Evolutionary conservation across 1,284 basidiomycete species (phyloP).

Genomic region (Malassezia slooffiae): DNA sequence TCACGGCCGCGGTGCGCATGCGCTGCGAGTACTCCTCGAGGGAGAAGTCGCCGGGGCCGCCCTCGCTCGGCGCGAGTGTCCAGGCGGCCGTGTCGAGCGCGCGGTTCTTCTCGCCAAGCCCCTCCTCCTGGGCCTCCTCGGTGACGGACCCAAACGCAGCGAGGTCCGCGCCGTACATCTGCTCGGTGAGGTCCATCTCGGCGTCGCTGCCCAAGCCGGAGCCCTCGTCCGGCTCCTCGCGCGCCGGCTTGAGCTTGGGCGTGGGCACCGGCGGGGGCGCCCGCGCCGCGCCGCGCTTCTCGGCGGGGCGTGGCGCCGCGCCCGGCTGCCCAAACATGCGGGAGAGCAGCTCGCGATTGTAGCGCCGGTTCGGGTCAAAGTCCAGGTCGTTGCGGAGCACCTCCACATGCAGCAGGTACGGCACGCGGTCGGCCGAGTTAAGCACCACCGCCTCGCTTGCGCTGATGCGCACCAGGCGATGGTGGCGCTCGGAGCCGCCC

Average conservation of each 20-base stretch:
- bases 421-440: slow-evolving; percentile 92
- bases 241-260: background rate
- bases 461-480: slow-evolving; percentile 90
- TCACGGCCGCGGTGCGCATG: slow-evolving; percentile 94
- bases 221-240: background rate
- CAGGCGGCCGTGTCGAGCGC: slow-evolving; percentile 38
- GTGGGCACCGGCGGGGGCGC: background rate
- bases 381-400: slow-evolving; percentile 82
- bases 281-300: background rate
- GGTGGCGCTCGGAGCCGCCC: slow-evolving; percentile 60
- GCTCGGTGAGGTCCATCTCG: slow-evolving; percentile 43
- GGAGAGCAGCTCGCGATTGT: slow-evolving; percentile 69
- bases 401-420: slow-evolving; percentile 85
- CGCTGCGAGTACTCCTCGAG: slow-evolving; percentile 93
- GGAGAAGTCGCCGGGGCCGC: slow-evolving; percentile 22
- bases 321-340: slow-evolving; percentile 68
- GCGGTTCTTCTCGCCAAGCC: slow-evolving; percentile 30
- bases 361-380: slow-evolving; percentile 73
- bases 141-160: slow-evolving; percentile 32
- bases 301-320: slow-evolving; percentile 43
- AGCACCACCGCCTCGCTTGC: slow-evolving; percentile 95
- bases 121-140: slow-evolving; percentile 23
- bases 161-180: slow-evolving; percentile 39
- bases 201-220: slow-evolving; percentile 12
- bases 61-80: slow-evolving; percentile 13